Conservation (phyloP, 208 protist genomes). For the Leishmania guyanensis region DNA sequence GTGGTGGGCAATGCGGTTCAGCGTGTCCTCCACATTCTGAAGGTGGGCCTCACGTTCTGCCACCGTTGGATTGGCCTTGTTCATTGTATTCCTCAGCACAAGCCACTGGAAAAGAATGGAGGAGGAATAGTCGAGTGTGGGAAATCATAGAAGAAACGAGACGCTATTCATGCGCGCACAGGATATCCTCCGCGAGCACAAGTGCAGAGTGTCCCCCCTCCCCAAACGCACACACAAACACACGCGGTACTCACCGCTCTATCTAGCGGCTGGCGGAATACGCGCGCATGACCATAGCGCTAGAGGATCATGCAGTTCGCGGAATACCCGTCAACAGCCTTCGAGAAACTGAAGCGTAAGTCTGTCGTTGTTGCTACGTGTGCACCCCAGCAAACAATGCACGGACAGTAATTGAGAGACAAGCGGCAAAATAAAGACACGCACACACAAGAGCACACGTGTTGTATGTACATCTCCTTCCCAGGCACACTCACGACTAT, state of each 20-base stretch:
- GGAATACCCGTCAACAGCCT: not conserved
- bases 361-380: not conserved
- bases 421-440: constrained; percentile 2
- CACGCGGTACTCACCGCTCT: not conserved
- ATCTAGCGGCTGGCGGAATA: not conserved
- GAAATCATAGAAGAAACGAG: not conserved
- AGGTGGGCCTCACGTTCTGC: constrained; percentile 62
- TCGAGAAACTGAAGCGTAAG: not conserved
- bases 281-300: not conserved
- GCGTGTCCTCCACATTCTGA: constrained; percentile 65
- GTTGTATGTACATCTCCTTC: constrained; percentile 1
- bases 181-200: not conserved
- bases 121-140: constrained; percentile 8
- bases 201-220: not conserved
- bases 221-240: not conserved
- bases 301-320: not conserved
- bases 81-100: constrained; percentile 26
- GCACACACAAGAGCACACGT: not conserved
- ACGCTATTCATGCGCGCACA: not conserved
- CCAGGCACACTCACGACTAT: not conserved
- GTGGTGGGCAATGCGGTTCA: constrained; percentile 72
- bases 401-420: not conserved
- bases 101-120: not conserved
- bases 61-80: constrained; percentile 22
- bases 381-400: not conserved